Evolutionary conservation across 495 filamentous ascomycete species (phyloP), one percentile per base, ranked within the genome.

Genomic region (Penicillium argentinense): DNA sequence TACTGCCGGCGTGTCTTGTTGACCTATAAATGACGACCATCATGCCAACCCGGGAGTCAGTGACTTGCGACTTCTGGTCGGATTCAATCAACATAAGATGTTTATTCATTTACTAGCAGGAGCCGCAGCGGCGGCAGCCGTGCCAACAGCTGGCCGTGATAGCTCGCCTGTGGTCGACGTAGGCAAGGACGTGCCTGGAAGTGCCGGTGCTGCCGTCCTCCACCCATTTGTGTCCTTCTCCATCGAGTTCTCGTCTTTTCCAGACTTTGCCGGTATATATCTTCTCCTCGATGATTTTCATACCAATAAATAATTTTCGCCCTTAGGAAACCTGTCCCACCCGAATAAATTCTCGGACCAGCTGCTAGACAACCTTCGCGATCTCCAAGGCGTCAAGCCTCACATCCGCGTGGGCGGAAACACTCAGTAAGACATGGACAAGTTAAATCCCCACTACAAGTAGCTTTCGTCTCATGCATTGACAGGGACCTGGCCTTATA

Each of bases 401-500:
- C 47, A 52, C 25, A 54, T 64, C 21, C 54, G 61, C 12, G 58
- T 64, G 9, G 61, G 61, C 4, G 61, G 61, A 21, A 64, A 57
- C 26, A 64, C 57, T 3, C 61, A 64, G 61, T 64, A 51, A 44
- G 52, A 25, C 14, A 30, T 24, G 19, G 12, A 5, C 14, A 25
- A 29, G 12, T 11, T 16, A 12, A n/a, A 21, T 1, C 17, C 4
- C 21, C 8, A 29, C 25, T 19, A 3, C 12, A 23, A 6, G 3
- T 19, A n/a, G n/a, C 27, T 1, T 2, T 33, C 14, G 18, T n/a
- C 43, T 52, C 34, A 54, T 24, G 1, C 27, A 1, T 2, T 2
- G 78, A 33, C n/a, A 64, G 59, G 56, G 82, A 87, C 56, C 80
- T 77, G 41, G 78, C 79, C 1, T 64, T 85, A 34, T 86, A 79